Evolutionary conservation across 2,329 filamentous ascomycete species (phyloP), one percentile per base, ranked within the genome.

Genomic region (Monilinia fructicola): DNA sequence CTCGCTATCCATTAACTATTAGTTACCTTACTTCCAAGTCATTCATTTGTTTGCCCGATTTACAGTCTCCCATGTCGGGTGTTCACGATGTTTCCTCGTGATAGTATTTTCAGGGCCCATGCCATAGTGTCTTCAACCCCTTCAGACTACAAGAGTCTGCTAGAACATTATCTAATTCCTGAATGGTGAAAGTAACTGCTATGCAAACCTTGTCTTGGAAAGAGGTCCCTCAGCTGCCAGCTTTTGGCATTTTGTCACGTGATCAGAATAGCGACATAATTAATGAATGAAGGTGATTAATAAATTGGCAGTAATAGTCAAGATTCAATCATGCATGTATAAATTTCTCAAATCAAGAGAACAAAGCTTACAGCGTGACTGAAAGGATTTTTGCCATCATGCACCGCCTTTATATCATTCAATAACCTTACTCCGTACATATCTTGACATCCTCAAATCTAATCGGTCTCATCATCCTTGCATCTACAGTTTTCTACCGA

Each of bases 41-140:
- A 60, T 28, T 38, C 42, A 60, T 50, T 60, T 38, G 44, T n/a
- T 21, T 60, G 3, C 58, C 58, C n/a, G 28, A 38, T 38, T 38
- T 18, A 48, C 26, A 9, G 44, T 4, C 18, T 38, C 23, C n/a
- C 10, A 35, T 26, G 9, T n/a, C n/a, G n/a, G n/a, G n/a, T 38
- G 44, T 38, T 11, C 2, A 6, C 50, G 44, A 18, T 3, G 23
- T 12, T 23, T 23, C 38, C 21, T 26, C n/a, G 14, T 50, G 9
- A 38, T 28, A 18, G 9, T 38, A 4, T 1, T 1, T 31, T 21
- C 1, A 26, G 14, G 7, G n/a, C 14, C 18, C 2, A 23, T 21
- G 5, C 3, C 42, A 6, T 1, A 6, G 3, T n/a, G 10, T 2
- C 5, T 60, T 28, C 18, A 6, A 11, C n/a, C 16, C 44, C 2